Percentiles rank a stretch among this genome's conserved stretches.
These are phyloP conservation scores for Tricholoma sp. DNA, from an alignment of 768 basidiomycete species.

Conservation along the genomic window DNA sequence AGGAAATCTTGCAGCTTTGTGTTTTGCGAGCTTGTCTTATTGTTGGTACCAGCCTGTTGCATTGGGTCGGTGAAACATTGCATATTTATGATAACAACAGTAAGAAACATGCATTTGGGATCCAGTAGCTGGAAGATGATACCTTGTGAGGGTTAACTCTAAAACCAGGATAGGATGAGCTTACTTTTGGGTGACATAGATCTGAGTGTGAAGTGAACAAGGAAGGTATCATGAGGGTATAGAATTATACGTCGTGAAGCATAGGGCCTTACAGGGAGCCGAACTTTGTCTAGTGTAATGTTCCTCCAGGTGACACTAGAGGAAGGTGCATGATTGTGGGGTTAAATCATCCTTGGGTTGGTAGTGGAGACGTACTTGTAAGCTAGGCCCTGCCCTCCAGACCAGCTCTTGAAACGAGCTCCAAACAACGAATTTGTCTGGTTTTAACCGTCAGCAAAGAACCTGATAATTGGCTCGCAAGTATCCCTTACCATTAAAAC, in stretches of 20 bases:
- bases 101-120: conserved; percentile 41
- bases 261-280: conserved; percentile 41
- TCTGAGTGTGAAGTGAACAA: conserved; percentile 25
- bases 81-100: background rate
- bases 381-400: conserved; percentile 54
- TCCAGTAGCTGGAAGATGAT: conserved; percentile 48
- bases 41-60: conserved; percentile 32
- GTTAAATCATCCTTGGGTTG: background rate
- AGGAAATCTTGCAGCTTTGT: conserved; percentile 52
- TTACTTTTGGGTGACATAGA: conserved; percentile 60
- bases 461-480: no score
- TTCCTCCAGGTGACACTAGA: conserved; percentile 54
- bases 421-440: conserved; percentile 50
- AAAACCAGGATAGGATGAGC: conserved; percentile 1
- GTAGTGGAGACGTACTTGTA: conserved; percentile 36
- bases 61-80: background rate
- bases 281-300: conserved; percentile 46
- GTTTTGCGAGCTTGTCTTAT: conserved; percentile 39
- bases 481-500: conserved; percentile 32
- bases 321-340: background rate
- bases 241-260: background rate
- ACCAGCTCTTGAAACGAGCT: conserved; percentile 68
- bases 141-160: background rate
- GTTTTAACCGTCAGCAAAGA: background rate
- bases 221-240: background rate